Evolutionary conservation across 2,329 filamentous ascomycete species (phyloP).

Genomic region (Epichloe elymi): DNA sequence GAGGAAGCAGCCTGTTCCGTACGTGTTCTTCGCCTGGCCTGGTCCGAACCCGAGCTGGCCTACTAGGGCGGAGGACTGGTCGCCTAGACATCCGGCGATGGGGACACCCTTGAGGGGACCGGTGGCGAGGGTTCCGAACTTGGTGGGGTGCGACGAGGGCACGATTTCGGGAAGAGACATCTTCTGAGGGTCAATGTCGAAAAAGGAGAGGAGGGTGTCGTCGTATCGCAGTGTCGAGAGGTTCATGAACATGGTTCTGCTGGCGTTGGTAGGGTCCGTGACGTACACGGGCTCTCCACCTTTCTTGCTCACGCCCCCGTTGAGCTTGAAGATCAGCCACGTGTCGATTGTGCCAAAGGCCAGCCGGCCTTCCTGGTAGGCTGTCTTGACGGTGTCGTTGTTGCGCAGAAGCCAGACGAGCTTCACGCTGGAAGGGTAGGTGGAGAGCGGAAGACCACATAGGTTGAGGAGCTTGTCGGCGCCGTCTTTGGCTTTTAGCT

Average conservation of each 20-base stretch:
- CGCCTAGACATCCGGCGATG: conserved; percentile 76
- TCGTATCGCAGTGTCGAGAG: conserved; percentile 70
- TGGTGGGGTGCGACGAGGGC: no score
- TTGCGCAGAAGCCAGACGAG: no score
- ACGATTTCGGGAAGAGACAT: no score
- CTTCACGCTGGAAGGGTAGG: no score
- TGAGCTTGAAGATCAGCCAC: no score
- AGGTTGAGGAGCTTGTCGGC: conserved; percentile 56
- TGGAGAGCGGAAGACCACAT: no score
- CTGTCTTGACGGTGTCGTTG: no score
- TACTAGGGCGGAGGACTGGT: conserved; percentile 76
- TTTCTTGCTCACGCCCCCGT: no score
- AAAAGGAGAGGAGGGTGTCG: conserved; percentile 63
- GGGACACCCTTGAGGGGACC: conserved; percentile 43
- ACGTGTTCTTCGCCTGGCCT: conserved; percentile 80
- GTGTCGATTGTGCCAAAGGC: no score
- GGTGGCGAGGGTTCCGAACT: no score
- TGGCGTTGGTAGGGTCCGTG: conserved; percentile 79
- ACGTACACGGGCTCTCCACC: conserved; percentile 32
- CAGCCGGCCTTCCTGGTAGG: no score
- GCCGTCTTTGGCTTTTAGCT: conserved; percentile 54
- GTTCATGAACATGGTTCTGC: conserved; percentile 91
- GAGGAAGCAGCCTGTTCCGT: conserved; percentile 80
- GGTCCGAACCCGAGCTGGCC: conserved; percentile 75
- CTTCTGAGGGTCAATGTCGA: conserved; percentile 40